A percentile compares a stretch with the other conserved stretches of the same genome.
Conservation (phyloP, 352 stramenopile genomes). For the Globisporangium alternatum region DNA sequence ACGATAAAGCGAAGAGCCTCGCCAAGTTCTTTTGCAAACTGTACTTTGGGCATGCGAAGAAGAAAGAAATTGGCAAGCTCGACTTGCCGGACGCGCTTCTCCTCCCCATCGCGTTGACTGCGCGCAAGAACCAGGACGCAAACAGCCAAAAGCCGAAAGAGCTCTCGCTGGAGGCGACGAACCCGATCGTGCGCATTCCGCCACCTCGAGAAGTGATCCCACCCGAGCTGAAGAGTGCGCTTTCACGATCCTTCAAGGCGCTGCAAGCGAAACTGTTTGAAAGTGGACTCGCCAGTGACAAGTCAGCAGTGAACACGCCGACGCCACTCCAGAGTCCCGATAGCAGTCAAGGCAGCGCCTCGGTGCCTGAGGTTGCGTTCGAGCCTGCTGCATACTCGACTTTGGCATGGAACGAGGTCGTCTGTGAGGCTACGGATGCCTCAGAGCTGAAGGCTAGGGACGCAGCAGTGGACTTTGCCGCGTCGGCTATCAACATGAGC, state of each 20-base stretch:
- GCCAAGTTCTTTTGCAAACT: conserved; percentile 84
- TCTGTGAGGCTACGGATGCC: conserved; percentile 47
- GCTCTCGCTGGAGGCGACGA: conserved; percentile 64
- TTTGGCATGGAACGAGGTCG: conserved; percentile 69
- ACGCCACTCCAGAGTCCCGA: conserved; percentile 72
- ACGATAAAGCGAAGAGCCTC: conserved; percentile 69
- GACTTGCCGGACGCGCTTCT: conserved; percentile 72
- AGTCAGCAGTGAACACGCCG: conserved; percentile 27
- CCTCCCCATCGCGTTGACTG: conserved; percentile 69
- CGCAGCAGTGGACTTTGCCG: conserved; percentile 67
- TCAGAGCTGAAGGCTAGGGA: conserved; percentile 64
- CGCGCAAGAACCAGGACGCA: conserved; percentile 79
- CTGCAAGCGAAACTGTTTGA: conserved; percentile 68
- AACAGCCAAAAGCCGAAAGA: conserved; percentile 71
- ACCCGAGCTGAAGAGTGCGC: conserved; percentile 64
- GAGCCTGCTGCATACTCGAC: conserved; percentile 53
- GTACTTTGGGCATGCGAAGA: conserved; percentile 83
- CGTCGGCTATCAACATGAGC: conserved; percentile 76
- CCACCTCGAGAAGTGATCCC: conserved; percentile 66
- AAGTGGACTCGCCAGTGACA: conserved; percentile 35
- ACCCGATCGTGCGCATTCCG: conserved; percentile 75
- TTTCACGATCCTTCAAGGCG: conserved; percentile 73
- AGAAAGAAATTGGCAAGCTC: conserved; percentile 75
- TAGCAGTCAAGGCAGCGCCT: conserved; percentile 37
- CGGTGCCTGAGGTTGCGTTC: conserved; percentile 32